Evolutionary conservation across 2,329 filamentous ascomycete species (phyloP), one percentile per base, ranked within the genome.

Genomic region (Teratosphaeriaceae sp.): DNA sequence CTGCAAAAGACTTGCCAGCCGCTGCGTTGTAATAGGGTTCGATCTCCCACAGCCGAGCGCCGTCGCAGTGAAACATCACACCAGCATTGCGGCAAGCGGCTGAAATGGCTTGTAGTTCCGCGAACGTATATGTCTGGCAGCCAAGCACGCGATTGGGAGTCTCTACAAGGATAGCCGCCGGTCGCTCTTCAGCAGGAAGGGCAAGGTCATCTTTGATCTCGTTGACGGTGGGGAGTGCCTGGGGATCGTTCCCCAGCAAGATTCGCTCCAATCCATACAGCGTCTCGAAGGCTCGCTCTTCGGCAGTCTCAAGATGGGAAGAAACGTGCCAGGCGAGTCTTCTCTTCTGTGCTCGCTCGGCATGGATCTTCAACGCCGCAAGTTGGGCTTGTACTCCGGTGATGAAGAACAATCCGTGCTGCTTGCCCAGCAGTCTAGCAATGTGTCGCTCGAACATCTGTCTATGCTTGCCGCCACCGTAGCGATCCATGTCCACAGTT

Each of bases 41-140:
- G n/a, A 53, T 53, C 35, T 55, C 53, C 53, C 53, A 54, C 5
- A 55, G 22, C 19, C 53, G 43, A 4, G 53, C 53, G 21, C 53
- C 53, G 44, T 55, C 53, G 38, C 43, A 45, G 27, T 55, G 53
- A 5, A 55, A 30, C 9, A 23, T 40, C 7, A 55, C 53, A 23
- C 42, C 39, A 11, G 47, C 44, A 29, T 34, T 16, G 18, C 24
- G 38, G 37, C 53, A 55, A 2, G 44, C 43, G 13, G 31, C 7
- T 1, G 47, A 55, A 9, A 56, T 51, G n/a, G 27, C 15, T 31
- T 50, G 21, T 5, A 56, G 45, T 13, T 53, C 44, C 2, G 19
- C 22, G 33, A 47, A 52, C 5, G 43, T 48, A 24, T 54, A 53
- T 2, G 53, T 56, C 33, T 45, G 26, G 39, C 52, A 54, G 13